These are phyloP conservation scores for Massariosphaeria phaeospora DNA, from an alignment of 495 filamentous ascomycete genomes.

Conservation along the genomic window DNA sequence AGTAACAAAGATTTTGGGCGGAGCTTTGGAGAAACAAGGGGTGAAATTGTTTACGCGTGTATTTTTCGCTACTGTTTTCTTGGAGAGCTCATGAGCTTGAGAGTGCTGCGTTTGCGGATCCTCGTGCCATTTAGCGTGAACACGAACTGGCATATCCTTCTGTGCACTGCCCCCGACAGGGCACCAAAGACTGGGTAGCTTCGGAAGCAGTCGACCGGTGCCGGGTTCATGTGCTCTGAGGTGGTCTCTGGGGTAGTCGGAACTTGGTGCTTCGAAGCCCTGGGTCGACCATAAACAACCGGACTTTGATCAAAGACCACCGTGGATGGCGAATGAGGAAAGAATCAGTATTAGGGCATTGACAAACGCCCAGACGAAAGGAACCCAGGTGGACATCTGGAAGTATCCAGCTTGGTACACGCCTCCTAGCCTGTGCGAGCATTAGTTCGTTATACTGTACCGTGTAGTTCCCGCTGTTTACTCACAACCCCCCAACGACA, in stretches of 20 bases:
- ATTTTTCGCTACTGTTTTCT: too few relatives aligned
- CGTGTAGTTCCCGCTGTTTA: constrained; percentile 23
- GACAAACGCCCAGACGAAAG: constrained; percentile 88
- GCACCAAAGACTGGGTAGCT: not conserved
- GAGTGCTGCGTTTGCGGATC: too few relatives aligned
- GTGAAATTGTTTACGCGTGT: too few relatives aligned
- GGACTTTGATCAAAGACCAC: constrained; percentile 90
- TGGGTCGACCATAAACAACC: too few relatives aligned
- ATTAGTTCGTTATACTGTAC: constrained; percentile 3
- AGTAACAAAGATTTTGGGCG: too few relatives aligned
- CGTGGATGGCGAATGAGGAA: constrained; percentile 91
- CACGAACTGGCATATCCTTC: not conserved
- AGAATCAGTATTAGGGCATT: constrained; percentile 85
- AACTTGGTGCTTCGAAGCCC: too few relatives aligned
- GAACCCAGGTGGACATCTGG: constrained; percentile 95
- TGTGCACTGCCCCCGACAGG: not conserved
- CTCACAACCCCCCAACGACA: constrained; percentile 83
- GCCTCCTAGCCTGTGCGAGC: constrained; percentile 64
- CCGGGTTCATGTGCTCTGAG: not conserved
- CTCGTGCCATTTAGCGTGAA: too few relatives aligned
- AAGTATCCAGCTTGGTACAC: constrained; percentile 86
- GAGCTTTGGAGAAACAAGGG: too few relatives aligned
- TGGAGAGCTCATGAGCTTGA: too few relatives aligned
- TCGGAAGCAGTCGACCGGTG: not conserved
- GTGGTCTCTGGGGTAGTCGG: not conserved